Conservation (phyloP, 2,329 filamentous ascomycete species). For the Thielaviopsis populi region DNA sequence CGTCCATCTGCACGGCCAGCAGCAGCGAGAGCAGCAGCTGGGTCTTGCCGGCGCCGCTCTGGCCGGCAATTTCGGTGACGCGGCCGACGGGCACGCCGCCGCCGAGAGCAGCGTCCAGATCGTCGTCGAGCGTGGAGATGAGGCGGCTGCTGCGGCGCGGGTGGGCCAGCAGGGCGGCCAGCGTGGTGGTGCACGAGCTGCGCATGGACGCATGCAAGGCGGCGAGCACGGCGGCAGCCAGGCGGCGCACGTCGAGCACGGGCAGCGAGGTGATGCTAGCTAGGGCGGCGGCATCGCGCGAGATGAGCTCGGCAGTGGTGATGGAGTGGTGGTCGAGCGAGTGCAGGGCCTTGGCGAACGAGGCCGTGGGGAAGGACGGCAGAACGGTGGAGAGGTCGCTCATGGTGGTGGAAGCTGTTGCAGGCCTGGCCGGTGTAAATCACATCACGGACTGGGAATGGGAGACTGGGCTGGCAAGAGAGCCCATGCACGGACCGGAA, state of each 20-base stretch:
- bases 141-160: not conserved
- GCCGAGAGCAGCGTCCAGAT: constrained; percentile 52
- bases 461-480: not conserved
- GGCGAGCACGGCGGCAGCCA: constrained; percentile 51
- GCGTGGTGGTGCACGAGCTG: constrained; percentile 15
- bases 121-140: constrained; percentile 68
- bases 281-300: constrained; percentile 66
- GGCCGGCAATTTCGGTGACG: constrained; percentile 79
- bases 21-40: constrained; percentile 79
- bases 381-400: constrained; percentile 74
- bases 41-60: constrained; percentile 90
- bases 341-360: constrained; percentile 59
- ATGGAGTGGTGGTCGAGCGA: constrained; percentile 65
- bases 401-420: constrained; percentile 36
- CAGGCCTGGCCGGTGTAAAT: not conserved
- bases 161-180: not conserved
- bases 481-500: not conserved
- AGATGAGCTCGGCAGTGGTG: constrained; percentile 70
- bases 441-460: not conserved
- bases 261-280: constrained; percentile 75
- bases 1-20: constrained; percentile 66
- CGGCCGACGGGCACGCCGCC: constrained; percentile 71
- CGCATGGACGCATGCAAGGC: constrained; percentile 50
- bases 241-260: constrained; percentile 59
- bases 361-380: constrained; percentile 55